Evolutionary conservation across 257 asterid species (phyloP).

Genomic region (Solanum ossicruentum): DNA sequence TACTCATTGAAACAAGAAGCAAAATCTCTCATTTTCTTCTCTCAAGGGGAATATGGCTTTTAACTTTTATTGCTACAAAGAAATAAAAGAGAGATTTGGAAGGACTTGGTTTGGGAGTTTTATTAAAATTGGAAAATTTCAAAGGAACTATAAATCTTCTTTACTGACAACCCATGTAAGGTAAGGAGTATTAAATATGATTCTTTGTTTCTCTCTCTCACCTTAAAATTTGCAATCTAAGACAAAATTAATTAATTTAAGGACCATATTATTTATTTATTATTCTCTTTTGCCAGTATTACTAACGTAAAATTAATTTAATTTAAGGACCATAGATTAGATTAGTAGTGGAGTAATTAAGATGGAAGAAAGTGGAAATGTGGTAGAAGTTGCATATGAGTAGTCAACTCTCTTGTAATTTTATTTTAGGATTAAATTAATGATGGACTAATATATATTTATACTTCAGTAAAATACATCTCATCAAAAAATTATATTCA

Average conservation of each 20-base stretch:
- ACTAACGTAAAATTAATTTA: background rate
- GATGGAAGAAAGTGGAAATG: background rate
- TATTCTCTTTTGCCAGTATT: slow-evolving; percentile 23
- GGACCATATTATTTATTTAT: slow-evolving; percentile 2
- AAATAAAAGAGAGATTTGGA: background rate
- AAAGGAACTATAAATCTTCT: background rate
- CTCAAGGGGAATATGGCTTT: background rate
- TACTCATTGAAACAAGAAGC: slow-evolving; percentile 58
- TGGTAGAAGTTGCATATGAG: background rate
- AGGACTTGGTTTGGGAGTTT: background rate
- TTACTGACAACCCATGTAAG: background rate
- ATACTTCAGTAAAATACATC: background rate
- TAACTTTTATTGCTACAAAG: background rate
- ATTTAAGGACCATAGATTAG: background rate
- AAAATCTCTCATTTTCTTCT: slow-evolving; percentile 45
- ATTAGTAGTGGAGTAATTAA: background rate
- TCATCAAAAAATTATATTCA: background rate
- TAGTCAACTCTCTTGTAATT: background rate
- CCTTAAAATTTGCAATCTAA: slow-evolving; percentile 22
- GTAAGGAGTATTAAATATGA: background rate
- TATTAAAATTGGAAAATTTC: slow-evolving; percentile 3
- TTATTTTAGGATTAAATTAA: background rate
- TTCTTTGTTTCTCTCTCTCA: background rate
- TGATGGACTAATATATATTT: slow-evolving; percentile 3
- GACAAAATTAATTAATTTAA: background rate